Conservation (phyloP, 495 filamentous ascomycete species). For the Rhizodiscina lignyota region DNA sequence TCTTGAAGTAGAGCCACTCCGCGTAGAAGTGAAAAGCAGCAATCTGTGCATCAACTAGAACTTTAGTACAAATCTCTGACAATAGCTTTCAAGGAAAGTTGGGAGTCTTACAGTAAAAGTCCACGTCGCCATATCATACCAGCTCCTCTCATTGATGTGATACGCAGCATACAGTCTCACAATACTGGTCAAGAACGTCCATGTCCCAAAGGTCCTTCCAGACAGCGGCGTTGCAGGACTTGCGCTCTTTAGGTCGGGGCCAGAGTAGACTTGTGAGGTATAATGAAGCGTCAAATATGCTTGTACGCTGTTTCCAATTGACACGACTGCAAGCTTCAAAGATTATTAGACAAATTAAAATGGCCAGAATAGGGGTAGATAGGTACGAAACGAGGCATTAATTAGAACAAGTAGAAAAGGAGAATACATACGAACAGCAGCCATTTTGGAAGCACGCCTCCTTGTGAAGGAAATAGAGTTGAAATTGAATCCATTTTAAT, state of each 20-base stretch:
- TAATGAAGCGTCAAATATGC: constrained; percentile 57
- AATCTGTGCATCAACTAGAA: too few relatives aligned
- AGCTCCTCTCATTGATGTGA: constrained; percentile 57
- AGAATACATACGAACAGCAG: constrained; percentile 40
- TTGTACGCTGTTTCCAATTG: constrained; percentile 68
- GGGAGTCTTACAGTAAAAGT: too few relatives aligned
- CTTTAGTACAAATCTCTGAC: too few relatives aligned
- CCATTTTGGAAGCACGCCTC: constrained; percentile 50
- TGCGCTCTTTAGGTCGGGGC: constrained; percentile 19
- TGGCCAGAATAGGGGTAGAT: too few relatives aligned
- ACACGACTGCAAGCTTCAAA: constrained; percentile 53
- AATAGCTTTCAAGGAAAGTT: too few relatives aligned
- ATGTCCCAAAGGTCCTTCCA: constrained; percentile 78
- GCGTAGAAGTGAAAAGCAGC: constrained; percentile 66
- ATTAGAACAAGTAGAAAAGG: too few relatives aligned
- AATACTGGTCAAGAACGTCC: constrained; percentile 61
- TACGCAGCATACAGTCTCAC: constrained; percentile 78
- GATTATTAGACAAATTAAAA: constrained; percentile 7
- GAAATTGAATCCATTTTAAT: constrained; percentile 2
- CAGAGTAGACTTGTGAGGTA: constrained; percentile 61
- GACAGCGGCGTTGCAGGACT: constrained; percentile 49
- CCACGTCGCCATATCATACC: too few relatives aligned
- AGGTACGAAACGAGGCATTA: too few relatives aligned
- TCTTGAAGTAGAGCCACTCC: constrained; percentile 65
- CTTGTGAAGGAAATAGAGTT: constrained; percentile 21